phyloP scores from a whole-genome alignment of 768 basidiomycete species.

The Daedaleopsis nitida region DNA sequence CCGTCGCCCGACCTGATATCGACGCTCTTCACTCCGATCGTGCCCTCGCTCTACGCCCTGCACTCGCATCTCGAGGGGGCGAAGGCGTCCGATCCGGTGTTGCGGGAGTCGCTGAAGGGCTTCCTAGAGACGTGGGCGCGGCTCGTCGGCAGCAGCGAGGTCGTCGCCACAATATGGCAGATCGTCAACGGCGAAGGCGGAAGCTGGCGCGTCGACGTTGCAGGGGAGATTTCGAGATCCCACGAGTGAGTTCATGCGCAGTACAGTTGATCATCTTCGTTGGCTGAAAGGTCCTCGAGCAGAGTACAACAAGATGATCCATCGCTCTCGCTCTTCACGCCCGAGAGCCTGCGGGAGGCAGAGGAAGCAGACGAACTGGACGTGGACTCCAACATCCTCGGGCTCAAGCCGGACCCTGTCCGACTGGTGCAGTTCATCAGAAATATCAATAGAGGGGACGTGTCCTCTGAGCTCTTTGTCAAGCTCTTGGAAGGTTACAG shows the following conservation, averaged over 20 bases:
- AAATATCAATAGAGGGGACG: slow-evolving; percentile 63
- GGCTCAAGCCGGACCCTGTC: slow-evolving; percentile 74
- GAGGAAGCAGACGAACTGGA: slow-evolving; percentile 46
- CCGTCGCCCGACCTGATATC: slow-evolving; percentile 73
- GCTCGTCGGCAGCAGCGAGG: slow-evolving; percentile 55
- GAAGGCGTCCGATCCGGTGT: slow-evolving; percentile 64
- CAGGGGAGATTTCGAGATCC: slow-evolving; percentile 49
- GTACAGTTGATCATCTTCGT: not conserved
- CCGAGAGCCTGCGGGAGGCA: slow-evolving; percentile 45
- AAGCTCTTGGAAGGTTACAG: slow-evolving; percentile 70
- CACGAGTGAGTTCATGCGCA: slow-evolving; percentile 42
- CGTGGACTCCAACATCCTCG: slow-evolving; percentile 58
- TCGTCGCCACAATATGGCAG: slow-evolving; percentile 56
- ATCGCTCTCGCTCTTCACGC: slow-evolving; percentile 50
- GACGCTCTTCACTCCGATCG: slow-evolving; percentile 65
- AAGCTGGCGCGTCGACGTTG: slow-evolving; percentile 58
- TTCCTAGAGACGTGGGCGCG: slow-evolving; percentile 78
- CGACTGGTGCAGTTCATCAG: slow-evolving; percentile 71
- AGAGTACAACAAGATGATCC: slow-evolving; percentile 24
- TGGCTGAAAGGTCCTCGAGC: not conserved
- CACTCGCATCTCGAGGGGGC: slow-evolving; percentile 51
- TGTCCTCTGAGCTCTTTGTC: slow-evolving; percentile 75
- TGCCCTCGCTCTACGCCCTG: slow-evolving; percentile 67
- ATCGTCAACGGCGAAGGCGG: slow-evolving; percentile 54
- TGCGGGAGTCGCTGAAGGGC: slow-evolving; percentile 60